Evolutionary conservation across 768 basidiomycete species (phyloP).

Genomic region (Mycena vulgaris): DNA sequence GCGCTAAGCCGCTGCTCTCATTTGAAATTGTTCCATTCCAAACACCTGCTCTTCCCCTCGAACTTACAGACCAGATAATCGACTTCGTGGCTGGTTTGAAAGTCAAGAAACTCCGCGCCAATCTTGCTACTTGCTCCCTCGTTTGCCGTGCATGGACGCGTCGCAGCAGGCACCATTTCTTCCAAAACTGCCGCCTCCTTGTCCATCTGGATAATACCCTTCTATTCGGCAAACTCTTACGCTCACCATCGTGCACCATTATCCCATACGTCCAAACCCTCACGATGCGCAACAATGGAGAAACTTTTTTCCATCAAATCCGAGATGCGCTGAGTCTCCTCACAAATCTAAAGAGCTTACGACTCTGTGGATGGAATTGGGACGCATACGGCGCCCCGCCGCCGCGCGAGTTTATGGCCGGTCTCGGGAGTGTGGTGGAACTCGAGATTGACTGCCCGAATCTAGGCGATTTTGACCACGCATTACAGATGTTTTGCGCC

Average conservation of each 20-base stretch:
- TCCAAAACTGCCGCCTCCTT: conserved; percentile 10
- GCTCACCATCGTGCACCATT: conserved; percentile 1
- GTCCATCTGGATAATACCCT: background rate
- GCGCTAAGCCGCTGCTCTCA: background rate
- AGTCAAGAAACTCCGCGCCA: background rate
- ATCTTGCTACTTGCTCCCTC: conserved; percentile 11
- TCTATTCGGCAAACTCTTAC: conserved; percentile 1
- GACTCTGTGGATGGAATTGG: conserved; percentile 4
- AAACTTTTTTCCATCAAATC: background rate
- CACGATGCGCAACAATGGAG: conserved; percentile 16
- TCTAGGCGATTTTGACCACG: conserved; percentile 11
- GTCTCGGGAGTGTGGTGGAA: background rate
- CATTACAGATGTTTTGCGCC: background rate
- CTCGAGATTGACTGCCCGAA: conserved; percentile 1
- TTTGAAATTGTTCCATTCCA: background rate
- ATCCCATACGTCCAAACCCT: background rate
- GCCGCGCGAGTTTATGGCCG: background rate
- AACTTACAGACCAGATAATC: conserved; percentile 4
- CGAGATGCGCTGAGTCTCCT: conserved; percentile 5
- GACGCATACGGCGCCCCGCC: background rate
- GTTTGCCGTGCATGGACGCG: conserved; percentile 3
- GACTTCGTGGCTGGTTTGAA: background rate
- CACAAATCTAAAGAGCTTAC: conserved; percentile 1
- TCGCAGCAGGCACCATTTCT: conserved; percentile 14
- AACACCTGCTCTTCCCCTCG: background rate